phyloP scores from a whole-genome alignment of 1,284 basidiomycete species.

The Cryptococcus floricola region DNA sequence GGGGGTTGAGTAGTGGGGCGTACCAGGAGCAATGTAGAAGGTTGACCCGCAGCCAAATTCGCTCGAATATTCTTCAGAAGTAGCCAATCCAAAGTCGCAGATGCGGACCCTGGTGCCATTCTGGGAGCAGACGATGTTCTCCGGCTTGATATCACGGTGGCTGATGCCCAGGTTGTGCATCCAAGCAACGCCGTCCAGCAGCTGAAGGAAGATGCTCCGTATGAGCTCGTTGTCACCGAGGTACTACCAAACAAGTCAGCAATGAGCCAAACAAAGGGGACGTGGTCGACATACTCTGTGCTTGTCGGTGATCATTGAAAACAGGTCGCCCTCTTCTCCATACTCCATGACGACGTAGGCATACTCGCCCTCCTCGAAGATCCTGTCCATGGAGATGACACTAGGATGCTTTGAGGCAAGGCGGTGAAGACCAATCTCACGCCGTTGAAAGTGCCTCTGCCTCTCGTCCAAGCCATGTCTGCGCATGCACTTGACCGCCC shows the following conservation, averaged over 20 bases:
- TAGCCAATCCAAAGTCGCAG: conserved; percentile 88
- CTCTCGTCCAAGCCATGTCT: conserved; percentile 60
- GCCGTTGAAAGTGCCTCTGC: conserved; percentile 73
- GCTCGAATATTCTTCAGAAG: conserved; percentile 75
- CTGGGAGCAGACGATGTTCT: conserved; percentile 86
- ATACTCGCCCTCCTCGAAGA: conserved; percentile 65
- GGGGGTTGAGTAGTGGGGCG: not conserved
- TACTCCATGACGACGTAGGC: conserved; percentile 63
- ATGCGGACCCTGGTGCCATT: conserved; percentile 76
- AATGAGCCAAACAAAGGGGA: not conserved
- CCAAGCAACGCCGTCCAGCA: conserved; percentile 89
- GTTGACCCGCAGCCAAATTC: conserved; percentile 73
- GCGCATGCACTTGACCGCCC: conserved; percentile 87
- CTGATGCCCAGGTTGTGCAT: conserved; percentile 69
- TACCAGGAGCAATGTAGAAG: conserved; percentile 49
- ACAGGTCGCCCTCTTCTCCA: conserved; percentile 85
- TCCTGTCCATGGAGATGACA: conserved; percentile 83
- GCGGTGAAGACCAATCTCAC: conserved; percentile 62
- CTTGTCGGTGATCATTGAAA: conserved; percentile 65
- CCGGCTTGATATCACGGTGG: conserved; percentile 96
- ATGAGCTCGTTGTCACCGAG: conserved; percentile 75
- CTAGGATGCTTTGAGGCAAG: conserved; percentile 69
- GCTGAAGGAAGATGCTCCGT: conserved; percentile 81
- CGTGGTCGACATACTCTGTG: conserved; percentile 39
- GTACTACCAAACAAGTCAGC: conserved; percentile 52